Evolutionary conservation across 805 yeast genomes (phyloP), one percentile per base, ranked within the genome.

Genomic region (Metschnikowia matae): DNA sequence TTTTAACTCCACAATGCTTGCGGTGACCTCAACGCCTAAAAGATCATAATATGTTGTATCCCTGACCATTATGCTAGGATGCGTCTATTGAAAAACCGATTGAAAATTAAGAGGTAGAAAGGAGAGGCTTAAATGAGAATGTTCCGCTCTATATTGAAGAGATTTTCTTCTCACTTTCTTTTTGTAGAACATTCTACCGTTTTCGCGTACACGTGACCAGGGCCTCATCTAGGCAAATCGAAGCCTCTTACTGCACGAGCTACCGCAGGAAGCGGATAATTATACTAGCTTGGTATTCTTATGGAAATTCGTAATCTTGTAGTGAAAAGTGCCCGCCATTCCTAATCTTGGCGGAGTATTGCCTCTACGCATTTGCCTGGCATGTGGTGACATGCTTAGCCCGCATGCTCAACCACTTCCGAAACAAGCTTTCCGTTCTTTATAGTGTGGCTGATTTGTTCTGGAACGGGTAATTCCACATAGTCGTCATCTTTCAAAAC

Each of bases 401-500:
- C 94, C 29, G 85, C 83, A 68, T 88, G 96, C 66, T 87, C 94
- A 44, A 89, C 96, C 56, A 90, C 85, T 54, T 79, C 76, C 57
- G 88, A 82, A 33, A 77, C 74, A 53, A 91, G 68, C 62, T 80
- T 79, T 29, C 92, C 94, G 41, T 70, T 66, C 48, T 69, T 74
- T 54, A 88, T 73, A 15, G 80, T 74, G 69, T 89, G 96, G 63
- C 82, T 81, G 68, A 94, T 79, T 73, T 94, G 99, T 70, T 94
- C 99, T 7, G 98, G 97, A 39, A 87, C 80, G 7, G 96, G 84
- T 48, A 82, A 71, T 68, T 94, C 99, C 48, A 75, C 80, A 68
- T 79, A 84, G 65, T 92, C 96, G 36, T 82, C 89, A 20, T 77
- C 84, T 14, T 74, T 80, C 26, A 96, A 96, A 41, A 89, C 77